Conservation (phyloP, 2,329 filamentous ascomycete genomes). For the Cryphonectria parasitica region DNA sequence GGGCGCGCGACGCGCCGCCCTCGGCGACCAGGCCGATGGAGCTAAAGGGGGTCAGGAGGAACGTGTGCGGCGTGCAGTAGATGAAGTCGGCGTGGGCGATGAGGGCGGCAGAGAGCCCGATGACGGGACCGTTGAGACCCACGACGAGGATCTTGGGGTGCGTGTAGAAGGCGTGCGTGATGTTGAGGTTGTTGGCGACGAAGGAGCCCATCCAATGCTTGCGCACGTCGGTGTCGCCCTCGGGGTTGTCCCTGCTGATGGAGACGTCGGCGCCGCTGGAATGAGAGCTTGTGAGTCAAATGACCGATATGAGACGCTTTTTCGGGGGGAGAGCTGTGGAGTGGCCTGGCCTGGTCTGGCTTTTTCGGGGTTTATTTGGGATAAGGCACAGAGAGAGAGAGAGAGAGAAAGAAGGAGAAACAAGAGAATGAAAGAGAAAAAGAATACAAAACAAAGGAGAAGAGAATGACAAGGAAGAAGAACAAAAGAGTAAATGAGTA, state of each 20-base stretch:
- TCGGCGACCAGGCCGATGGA: constrained; percentile 89
- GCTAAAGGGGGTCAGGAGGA: constrained; percentile 88
- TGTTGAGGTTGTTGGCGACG: constrained; percentile 84
- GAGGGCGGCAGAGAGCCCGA: constrained; percentile 86
- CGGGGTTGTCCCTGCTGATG: constrained; percentile 50
- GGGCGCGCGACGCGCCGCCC: constrained; percentile 77
- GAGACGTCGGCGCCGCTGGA: constrained; percentile 78
- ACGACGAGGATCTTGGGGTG: constrained; percentile 93
- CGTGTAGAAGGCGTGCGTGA: constrained; percentile 86
- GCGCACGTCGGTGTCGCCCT: constrained; percentile 44
- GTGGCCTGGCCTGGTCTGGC: background rate
- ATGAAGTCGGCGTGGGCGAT: constrained; percentile 88
- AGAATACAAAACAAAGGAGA: background rate
- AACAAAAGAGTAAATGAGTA: background rate
- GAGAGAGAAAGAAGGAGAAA: background rate
- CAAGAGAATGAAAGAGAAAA: too few relatives aligned
- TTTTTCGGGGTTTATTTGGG: constrained; percentile 6
- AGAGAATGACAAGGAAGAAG: background rate
- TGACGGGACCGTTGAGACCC: constrained; percentile 87
- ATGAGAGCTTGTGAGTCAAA: constrained; percentile 19
- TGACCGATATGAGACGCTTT: constrained; percentile 12
- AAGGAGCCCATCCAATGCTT: constrained; percentile 70
- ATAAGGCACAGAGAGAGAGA: background rate
- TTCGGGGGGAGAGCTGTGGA: background rate
- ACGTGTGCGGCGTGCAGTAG: constrained; percentile 80